Evolutionary conservation across 163 green algal species (phyloP), one percentile per base, ranked within the genome.

Genomic region (Chlorella variabilis): DNA sequence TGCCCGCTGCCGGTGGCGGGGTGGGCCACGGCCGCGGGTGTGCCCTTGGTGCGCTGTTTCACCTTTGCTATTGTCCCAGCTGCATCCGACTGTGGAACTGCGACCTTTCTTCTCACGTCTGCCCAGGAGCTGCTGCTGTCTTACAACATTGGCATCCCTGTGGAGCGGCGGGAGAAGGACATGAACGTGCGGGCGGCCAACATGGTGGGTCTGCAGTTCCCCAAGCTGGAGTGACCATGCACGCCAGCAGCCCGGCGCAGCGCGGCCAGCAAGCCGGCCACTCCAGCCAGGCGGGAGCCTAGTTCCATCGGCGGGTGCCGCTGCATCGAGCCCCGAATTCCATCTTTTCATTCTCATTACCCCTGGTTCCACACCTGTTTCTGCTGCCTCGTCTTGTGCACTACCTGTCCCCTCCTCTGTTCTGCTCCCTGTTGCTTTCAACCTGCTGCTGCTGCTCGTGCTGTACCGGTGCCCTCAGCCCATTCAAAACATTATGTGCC

Each of bases 71-170:
- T n/a, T n/a, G n/a, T n/a, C n/a, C n/a, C n/a, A n/a, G n/a, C n/a
- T n/a, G n/a, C n/a, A n/a, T n/a, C n/a, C n/a, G n/a, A n/a, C n/a
- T n/a, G n/a, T n/a, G n/a, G n/a, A n/a, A n/a, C n/a, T n/a, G n/a
- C n/a, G n/a, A n/a, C n/a, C n/a, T n/a, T n/a, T n/a, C n/a, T n/a
- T n/a, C n/a, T n/a, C n/a, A n/a, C n/a, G n/a, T n/a, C n/a, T n/a
- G n/a, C n/a, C n/a, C 83, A 91, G 88, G 83, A 89, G n/a, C 73
- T 91, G 67, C 78, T 91, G 45, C 68, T 90, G 49, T 92, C 86
- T 0, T 91, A 92, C 81, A 92, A 92, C 83, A 89, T 92, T 42
- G 88, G 88, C 51, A 84, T 92, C 3, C 70, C 85, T 15, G 38
- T 82, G 27, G 86, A 89, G 13, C 61, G 81, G 68, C 65, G 84